A percentile compares a stretch with the other conserved stretches of the same genome.
Conservation (phyloP, 352 stramenopile genomes). For the Phytophthora tentaculata region DNA sequence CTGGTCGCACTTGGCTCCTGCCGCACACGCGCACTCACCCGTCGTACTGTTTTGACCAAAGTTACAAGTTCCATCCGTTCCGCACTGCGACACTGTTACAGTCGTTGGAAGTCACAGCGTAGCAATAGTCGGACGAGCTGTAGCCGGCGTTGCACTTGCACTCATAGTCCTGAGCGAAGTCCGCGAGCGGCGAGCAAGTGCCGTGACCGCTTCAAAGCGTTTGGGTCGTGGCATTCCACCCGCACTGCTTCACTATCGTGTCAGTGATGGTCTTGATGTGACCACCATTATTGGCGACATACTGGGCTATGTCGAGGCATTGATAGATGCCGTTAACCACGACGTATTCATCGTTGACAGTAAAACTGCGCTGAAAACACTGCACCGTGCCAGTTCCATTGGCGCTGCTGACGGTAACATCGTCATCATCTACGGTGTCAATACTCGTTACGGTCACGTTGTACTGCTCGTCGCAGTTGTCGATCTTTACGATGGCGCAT, state of each 20-base stretch:
- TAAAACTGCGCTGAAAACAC: constrained; percentile 77
- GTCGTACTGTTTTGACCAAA: constrained; percentile 37
- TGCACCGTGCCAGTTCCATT: constrained; percentile 55
- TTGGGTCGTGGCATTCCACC: constrained; percentile 47
- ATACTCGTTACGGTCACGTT: constrained; percentile 40
- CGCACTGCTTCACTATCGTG: constrained; percentile 56
- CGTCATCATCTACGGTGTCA: constrained; percentile 26
- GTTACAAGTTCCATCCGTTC: constrained; percentile 55
- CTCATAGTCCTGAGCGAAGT: constrained; percentile 70
- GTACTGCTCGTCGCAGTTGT: constrained; percentile 69
- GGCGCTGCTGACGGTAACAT: constrained; percentile 24
- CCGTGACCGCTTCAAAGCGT: constrained; percentile 76
- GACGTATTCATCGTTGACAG: constrained; percentile 42
- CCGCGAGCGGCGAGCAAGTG: constrained; percentile 63
- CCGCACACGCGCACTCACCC: constrained; percentile 55
- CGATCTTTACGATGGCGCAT: constrained; percentile 67
- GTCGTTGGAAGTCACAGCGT: constrained; percentile 56
- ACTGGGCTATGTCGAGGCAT: constrained; percentile 74
- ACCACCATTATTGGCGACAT: constrained; percentile 58
- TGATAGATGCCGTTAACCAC: constrained; percentile 80
- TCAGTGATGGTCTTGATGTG: constrained; percentile 72
- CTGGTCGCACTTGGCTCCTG: constrained; percentile 65
- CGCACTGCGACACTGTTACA: constrained; percentile 83
- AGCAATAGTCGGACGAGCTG: constrained; percentile 61
- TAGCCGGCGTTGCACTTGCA: constrained; percentile 85